phyloP scores from a whole-genome alignment of 805 yeast species.

The Yarrowia hollandica region DNA sequence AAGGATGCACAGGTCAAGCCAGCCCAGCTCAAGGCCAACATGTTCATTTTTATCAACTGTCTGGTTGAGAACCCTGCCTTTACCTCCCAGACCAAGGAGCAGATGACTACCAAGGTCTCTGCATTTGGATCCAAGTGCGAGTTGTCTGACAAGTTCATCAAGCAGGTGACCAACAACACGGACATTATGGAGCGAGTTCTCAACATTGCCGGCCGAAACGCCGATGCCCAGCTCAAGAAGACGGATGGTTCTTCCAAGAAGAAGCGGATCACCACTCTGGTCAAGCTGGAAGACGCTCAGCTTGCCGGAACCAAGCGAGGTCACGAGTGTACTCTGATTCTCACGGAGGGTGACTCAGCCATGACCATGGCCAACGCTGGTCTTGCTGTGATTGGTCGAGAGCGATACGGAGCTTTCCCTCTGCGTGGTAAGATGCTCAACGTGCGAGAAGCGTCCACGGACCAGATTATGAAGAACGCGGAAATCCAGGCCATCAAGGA shows the following conservation, averaged over 20 bases:
- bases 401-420: slow-evolving; percentile 92
- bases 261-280: slow-evolving; percentile 81
- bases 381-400: slow-evolving; percentile 91
- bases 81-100: slow-evolving; percentile 96
- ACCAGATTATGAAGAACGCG: slow-evolving; percentile 86
- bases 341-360: slow-evolving; percentile 98
- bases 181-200: slow-evolving; percentile 67
- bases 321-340: slow-evolving; percentile 82
- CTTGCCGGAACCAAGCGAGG: slow-evolving; percentile 95
- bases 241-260: slow-evolving; percentile 78
- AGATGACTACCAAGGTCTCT: slow-evolving; percentile 79
- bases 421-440: slow-evolving; percentile 91
- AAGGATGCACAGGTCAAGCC: slow-evolving; percentile 72
- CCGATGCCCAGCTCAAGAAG: slow-evolving; percentile 80
- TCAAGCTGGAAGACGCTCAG: slow-evolving; percentile 92
- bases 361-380: slow-evolving; percentile 90
- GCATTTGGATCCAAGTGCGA: slow-evolving; percentile 86
- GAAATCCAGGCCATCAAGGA: slow-evolving; percentile 95
- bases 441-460: slow-evolving; percentile 96
- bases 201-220: slow-evolving; percentile 84
- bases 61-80: slow-evolving; percentile 95
- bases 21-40: slow-evolving; percentile 82
- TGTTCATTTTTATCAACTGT: slow-evolving; percentile 89
- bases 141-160: slow-evolving; percentile 75
- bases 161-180: slow-evolving; percentile 63